These are phyloP conservation scores for Talaromyces piceae DNA, from an alignment of 2,329 filamentous ascomycete genomes.

Conservation along the genomic window DNA sequence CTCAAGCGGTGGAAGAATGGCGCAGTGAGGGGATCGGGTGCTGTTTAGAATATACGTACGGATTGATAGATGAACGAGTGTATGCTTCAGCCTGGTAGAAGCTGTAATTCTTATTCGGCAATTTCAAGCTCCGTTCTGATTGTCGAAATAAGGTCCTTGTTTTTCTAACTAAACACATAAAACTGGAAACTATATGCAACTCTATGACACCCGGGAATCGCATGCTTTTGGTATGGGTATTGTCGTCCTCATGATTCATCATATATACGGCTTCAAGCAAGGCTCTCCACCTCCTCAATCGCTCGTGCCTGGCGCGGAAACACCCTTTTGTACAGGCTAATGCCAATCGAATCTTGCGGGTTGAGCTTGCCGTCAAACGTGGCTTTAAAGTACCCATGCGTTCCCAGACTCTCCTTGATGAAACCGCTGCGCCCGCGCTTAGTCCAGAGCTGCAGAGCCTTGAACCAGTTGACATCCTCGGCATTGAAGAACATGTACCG, in stretches of 20 bases:
- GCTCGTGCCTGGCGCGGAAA: constrained; percentile 63
- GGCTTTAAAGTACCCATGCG: constrained; percentile 99
- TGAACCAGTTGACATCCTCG: constrained; percentile 95
- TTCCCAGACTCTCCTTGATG: constrained; percentile 89
- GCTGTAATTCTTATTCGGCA: too few relatives aligned
- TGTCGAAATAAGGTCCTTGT: too few relatives aligned
- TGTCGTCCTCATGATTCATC: constrained; percentile 1
- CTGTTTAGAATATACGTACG: too few relatives aligned
- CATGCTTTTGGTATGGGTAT: constrained; percentile 5
- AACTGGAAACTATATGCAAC: too few relatives aligned
- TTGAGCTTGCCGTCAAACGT: constrained; percentile 96
- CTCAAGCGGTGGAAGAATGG: constrained; percentile 39
- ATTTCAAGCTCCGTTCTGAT: too few relatives aligned
- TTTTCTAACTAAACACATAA: too few relatives aligned
- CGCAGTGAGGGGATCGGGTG: constrained; percentile 29
- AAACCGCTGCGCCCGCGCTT: constrained; percentile 79
- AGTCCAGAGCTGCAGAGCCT: constrained; percentile 91
- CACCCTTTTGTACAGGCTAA: constrained; percentile 80
- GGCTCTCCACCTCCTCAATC: constrained; percentile 29
- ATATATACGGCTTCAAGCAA: constrained; percentile 1
- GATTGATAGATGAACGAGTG: too few relatives aligned
- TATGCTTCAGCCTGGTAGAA: too few relatives aligned
- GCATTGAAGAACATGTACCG: constrained; percentile 99
- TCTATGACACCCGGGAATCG: too few relatives aligned
- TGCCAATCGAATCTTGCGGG: constrained; percentile 85